A percentile compares a stretch with the other conserved stretches of the same genome.
Evolutionary conservation across 495 filamentous ascomycete genomes (phyloP).

Genomic region (Xylaria scruposa): DNA sequence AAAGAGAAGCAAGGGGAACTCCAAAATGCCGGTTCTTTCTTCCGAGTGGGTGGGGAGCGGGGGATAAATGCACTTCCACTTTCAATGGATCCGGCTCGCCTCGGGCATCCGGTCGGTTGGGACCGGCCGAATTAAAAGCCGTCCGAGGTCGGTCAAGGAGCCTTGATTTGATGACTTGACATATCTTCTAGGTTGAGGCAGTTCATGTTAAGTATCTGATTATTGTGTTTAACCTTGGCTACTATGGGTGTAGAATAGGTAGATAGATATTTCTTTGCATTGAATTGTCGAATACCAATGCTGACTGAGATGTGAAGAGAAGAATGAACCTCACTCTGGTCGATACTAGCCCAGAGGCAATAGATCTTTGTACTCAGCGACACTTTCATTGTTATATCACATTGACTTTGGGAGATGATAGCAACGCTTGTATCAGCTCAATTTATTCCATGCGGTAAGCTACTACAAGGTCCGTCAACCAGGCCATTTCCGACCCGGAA

Average conservation of each 20-base stretch:
- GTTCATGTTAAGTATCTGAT: neutral
- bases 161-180: neutral
- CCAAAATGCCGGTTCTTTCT: conserved; percentile 36
- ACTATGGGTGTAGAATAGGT: neutral
- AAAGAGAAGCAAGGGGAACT: neutral
- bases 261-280: neutral
- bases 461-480: neutral
- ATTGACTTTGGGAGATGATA: too few species aligned
- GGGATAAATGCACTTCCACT: conserved; percentile 16
- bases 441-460: neutral
- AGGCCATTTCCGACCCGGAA: neutral
- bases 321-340: neutral
- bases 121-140: conserved; percentile 22
- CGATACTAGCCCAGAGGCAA: neutral
- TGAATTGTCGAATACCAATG: neutral
- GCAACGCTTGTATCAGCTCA: neutral
- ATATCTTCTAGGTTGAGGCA: neutral
- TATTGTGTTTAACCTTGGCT: neutral
- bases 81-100: neutral
- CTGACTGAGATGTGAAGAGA: neutral
- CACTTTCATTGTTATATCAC: neutral
- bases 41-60: conserved; percentile 29
- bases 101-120: neutral
- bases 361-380: neutral
- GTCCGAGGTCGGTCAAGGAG: neutral